These are phyloP conservation scores for Leptodermis oblonga DNA, from an alignment of 257 asterid species.

Conservation along the genomic window DNA sequence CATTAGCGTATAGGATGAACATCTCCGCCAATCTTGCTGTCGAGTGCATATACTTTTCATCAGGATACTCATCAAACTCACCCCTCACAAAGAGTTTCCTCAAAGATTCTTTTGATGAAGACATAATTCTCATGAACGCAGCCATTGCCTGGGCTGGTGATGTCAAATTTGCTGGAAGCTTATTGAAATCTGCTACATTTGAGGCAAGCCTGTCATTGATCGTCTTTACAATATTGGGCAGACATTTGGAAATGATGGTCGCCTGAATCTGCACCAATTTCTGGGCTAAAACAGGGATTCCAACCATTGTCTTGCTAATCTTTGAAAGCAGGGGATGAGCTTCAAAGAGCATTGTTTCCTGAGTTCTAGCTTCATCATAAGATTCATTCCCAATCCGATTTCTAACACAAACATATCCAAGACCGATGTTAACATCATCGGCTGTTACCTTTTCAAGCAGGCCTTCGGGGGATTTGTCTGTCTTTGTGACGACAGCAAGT, in stretches of 20 bases:
- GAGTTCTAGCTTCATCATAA: constrained; percentile 6
- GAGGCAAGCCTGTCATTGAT: background rate
- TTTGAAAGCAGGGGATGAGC: constrained; percentile 4
- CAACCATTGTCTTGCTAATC: constrained; percentile 10
- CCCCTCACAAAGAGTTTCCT: constrained; percentile 15
- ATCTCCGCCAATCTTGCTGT: constrained; percentile 1
- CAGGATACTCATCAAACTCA: constrained; percentile 15
- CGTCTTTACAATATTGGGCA: constrained; percentile 5
- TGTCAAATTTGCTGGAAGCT: constrained; percentile 3
- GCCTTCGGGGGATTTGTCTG: constrained; percentile 17
- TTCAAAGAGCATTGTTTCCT: constrained; percentile 4
- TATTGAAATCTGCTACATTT: constrained; percentile 2
- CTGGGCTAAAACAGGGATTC: constrained; percentile 15
- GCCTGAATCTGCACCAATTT: constrained; percentile 21
- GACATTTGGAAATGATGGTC: constrained; percentile 10
- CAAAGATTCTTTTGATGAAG: constrained; percentile 10
- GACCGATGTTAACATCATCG: constrained; percentile 8
- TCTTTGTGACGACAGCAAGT: constrained; percentile 16
- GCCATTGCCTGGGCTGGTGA: constrained; percentile 6
- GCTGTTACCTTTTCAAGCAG: constrained; percentile 15
- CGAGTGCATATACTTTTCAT: constrained; percentile 15
- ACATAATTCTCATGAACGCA: constrained; percentile 11
- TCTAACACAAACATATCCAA: constrained; percentile 20
- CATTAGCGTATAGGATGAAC: background rate
- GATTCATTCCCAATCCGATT: constrained; percentile 17